Evolutionary conservation across 495 filamentous ascomycete species (phyloP).

Genomic region (Trichoderma orchidacearum): DNA sequence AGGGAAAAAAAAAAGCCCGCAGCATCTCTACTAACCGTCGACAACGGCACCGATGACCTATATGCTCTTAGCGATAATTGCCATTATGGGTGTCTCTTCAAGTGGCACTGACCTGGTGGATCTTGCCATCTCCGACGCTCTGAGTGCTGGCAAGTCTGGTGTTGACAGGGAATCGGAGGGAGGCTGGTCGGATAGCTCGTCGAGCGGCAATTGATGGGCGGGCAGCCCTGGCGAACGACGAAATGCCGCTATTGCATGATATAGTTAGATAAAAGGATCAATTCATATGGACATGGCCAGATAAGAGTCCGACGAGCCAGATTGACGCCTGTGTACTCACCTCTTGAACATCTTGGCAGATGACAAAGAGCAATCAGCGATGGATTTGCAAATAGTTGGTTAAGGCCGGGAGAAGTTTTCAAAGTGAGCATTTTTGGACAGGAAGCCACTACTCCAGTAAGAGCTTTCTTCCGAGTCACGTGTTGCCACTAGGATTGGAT

Average conservation of each 20-base stretch:
- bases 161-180: conserved; percentile 41
- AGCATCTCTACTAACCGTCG: conserved; percentile 44
- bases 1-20: conserved; percentile 3
- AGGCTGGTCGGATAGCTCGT: conserved; percentile 54
- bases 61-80: conserved; percentile 25
- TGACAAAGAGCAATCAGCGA: conserved; percentile 34
- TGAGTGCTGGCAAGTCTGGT: conserved; percentile 61
- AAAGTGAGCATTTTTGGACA: conserved; percentile 4
- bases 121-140: conserved; percentile 56
- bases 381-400: conserved; percentile 24
- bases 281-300: conserved; percentile 15
- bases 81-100: conserved; percentile 33
- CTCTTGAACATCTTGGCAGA: conserved; percentile 78
- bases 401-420: conserved; percentile 15
- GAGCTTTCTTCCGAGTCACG: conserved; percentile 2
- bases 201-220: conserved; percentile 54
- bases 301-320: conserved; percentile 6
- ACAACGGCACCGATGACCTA: conserved; percentile 62
- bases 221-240: conserved; percentile 65
- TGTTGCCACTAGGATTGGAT: not conserved
- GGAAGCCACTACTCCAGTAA: conserved; percentile 1
- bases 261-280: conserved; percentile 29
- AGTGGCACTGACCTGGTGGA: conserved; percentile 61
- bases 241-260: conserved; percentile 52
- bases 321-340: conserved; percentile 33